Conservation (phyloP, 805 yeast genomes). For the Zygotorulaspora sp. region DNA sequence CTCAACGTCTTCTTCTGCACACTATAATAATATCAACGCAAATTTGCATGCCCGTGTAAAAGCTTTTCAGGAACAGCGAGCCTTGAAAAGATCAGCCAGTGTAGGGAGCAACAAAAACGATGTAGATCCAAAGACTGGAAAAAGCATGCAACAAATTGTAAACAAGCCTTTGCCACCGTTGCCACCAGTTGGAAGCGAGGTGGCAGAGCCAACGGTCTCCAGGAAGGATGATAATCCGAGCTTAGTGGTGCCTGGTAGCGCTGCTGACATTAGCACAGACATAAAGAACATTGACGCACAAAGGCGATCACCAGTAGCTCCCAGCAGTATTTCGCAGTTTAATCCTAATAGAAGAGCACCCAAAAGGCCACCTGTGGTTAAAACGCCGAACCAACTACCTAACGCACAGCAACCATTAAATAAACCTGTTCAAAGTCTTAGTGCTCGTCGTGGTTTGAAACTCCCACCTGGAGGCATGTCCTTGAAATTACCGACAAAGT, state of each 20-base stretch:
- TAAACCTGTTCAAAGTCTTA: conserved; percentile 79
- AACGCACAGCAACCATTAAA: conserved; percentile 75
- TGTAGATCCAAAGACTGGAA: conserved; percentile 13
- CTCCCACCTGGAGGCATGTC: conserved; percentile 45
- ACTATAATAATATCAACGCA: conserved; percentile 47
- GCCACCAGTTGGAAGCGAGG: conserved; percentile 25
- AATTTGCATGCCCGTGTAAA: conserved; percentile 81
- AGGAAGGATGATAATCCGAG: not conserved
- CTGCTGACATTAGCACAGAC: conserved; percentile 12
- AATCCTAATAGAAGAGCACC: conserved; percentile 31
- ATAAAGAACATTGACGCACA: conserved; percentile 27
- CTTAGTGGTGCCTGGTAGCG: not conserved
- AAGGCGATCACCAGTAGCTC: conserved; percentile 3
- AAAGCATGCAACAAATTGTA: conserved; percentile 29
- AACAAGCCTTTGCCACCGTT: conserved; percentile 43
- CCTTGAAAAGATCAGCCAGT: conserved; percentile 39
- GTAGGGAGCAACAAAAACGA: conserved; percentile 24
- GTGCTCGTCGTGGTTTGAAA: conserved; percentile 76
- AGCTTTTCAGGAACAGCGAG: conserved; percentile 83
- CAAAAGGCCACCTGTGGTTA: conserved; percentile 20
- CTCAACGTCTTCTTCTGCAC: conserved; percentile 28
- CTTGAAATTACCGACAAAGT: conserved; percentile 22
- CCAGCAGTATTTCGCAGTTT: conserved; percentile 14
- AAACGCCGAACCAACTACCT: conserved; percentile 55
- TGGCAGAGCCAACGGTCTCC: conserved; percentile 3